Base-by-base conservation (phyloP, 1,139 yeast species). In the Kurtzmaniella quercitrusa region DNA sequence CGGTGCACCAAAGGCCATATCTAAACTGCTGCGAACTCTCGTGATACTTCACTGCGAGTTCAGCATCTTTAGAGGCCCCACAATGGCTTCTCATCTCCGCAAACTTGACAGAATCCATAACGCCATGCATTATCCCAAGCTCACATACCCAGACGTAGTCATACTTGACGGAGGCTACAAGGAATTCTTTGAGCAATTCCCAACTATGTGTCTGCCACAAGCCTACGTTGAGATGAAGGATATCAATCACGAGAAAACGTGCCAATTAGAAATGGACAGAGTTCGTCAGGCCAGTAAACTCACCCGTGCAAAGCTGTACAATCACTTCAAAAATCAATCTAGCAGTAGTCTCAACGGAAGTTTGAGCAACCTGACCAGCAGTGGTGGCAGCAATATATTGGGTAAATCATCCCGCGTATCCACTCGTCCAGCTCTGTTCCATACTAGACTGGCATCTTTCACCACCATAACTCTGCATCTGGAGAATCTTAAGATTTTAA, bases 1-100 rank as follows among this genome's bases (percentile, higher is more conserved):
- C 11, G 38, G 17, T 33, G 45, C 52, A 34, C 38, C 42, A 12
- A 42, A 44, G 31, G 42, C 52, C 7, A 58, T 49, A 44, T 47
- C 40, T 23, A 50, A 51, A 46, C 44, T 54, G 37, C 44, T 52
- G 31, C 46, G 21, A 19, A 36, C 38, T 18, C 65, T 93, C 45
- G 63, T 91, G 16, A 74, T 94, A 12, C 91, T 93, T 67, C 98
- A 93, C 63, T 93, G 98, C 65, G 98, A 93, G 63, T 91, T 89
- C 60, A 85, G 95, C 41, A 81, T 95, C 2, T 89, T 85, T 60
- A 75, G 98, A 47, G 96, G 98, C 10, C 98, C 98, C 2, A 72
- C 86, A 41, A 81, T 93, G 85, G 98, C 98, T 0, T 73, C 83
- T 46, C 91, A 89, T 60, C 73, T 93, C 46, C 73, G 98, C 51